Evolutionary conservation across 805 yeast genomes (phyloP), one percentile per base, ranked within the genome.

Genomic region (Teunomyces barrocoloradensis): DNA sequence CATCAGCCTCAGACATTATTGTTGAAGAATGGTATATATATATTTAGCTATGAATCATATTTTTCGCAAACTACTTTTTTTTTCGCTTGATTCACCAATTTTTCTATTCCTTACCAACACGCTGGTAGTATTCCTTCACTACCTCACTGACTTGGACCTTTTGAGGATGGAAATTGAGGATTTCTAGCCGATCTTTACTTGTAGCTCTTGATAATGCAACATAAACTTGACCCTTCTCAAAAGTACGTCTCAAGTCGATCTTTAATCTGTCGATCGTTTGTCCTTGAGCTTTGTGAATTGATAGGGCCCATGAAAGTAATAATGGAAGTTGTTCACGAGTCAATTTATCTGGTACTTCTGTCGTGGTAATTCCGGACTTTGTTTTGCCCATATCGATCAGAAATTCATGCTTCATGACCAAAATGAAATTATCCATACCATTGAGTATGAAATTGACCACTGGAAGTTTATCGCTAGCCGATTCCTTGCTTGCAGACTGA

Each of bases 241-340:
- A 87, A 21, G 81, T 78, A 52, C 74, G 78, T 21, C 77, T 71
- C 42, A 87, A 64, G 57, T 87, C 91, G 10, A 87, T 89, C 52
- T 79, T 80, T 3, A 87, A 82, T 51, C 88, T 64, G 36, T 79
- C 82, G 39, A 87, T 74, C 0, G 96, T 86, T 66, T 87, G 95
- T 2, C 96, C 96, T 61, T 87, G 96, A 0, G 94, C 81, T 61
- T 87, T 87, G 60, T 87, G 96, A 43, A 87, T 87, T 0, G 94
- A 87, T 54, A 87, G 63, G 0, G 95, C 90, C 94, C 94, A 87
- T 20, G 94, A 82, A 32, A 87, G 66, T 47, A 85, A 70, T 27
- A 87, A 68, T 0, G 96, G 96, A 2, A 86, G 54, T 59, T 87
- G 96, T 0, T 53, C 60, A 58, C 91, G 72, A 6, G 62, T 62